These are phyloP conservation scores for Pharus latifolius DNA, from an alignment of 176 grass and related monocot species.

Conservation along the genomic window DNA sequence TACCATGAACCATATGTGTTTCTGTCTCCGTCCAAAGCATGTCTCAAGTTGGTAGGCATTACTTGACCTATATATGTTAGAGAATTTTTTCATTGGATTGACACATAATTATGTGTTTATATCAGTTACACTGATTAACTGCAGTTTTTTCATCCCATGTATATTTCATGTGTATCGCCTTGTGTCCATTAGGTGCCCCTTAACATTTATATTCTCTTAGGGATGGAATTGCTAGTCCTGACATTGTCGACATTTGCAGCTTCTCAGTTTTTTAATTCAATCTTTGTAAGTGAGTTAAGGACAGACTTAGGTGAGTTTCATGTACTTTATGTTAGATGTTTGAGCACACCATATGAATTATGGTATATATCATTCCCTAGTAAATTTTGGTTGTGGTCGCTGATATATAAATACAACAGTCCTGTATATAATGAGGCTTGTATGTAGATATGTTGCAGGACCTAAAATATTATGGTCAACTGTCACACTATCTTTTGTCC, in stretches of 20 bases:
- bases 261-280: background rate
- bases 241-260: background rate
- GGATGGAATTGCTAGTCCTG: background rate
- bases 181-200: background rate
- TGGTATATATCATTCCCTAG: background rate
- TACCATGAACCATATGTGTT: background rate
- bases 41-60: no score
- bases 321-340: background rate
- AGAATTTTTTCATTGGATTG: background rate
- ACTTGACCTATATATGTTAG: background rate
- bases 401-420: no score
- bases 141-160: background rate
- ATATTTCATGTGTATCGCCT: background rate
- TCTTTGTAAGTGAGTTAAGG: no score
- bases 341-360: background rate
- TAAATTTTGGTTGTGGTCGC: background rate
- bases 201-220: background rate
- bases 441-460: no score
- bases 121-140: background rate
- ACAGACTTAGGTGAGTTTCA: no score
- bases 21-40: background rate
- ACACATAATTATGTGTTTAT: background rate
- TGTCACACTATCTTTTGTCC: no score
- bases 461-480: no score
- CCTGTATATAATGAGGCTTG: no score